Evolutionary conservation across 2,329 filamentous ascomycete genomes (phyloP).

Genomic region (Xylariaceae sp.): DNA sequence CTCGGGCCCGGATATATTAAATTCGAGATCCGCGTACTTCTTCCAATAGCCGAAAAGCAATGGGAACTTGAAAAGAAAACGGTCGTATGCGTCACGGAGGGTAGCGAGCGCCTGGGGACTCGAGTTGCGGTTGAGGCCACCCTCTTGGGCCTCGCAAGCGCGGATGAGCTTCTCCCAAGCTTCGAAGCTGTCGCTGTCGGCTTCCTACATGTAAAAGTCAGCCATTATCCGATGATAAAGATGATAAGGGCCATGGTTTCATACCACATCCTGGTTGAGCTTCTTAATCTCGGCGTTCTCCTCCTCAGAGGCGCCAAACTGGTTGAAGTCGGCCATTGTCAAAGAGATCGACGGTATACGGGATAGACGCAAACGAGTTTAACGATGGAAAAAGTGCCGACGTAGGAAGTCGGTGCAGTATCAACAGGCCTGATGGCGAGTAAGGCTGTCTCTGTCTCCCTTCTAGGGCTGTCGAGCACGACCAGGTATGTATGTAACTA

Average conservation of each 20-base stretch:
- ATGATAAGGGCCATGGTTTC: slow-evolving; percentile 31
- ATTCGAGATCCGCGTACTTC: slow-evolving; percentile 97
- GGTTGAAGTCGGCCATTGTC: slow-evolving; percentile 63
- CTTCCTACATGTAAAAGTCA: slow-evolving; percentile 39
- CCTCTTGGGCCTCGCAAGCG: slow-evolving; percentile 78
- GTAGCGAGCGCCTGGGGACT: slow-evolving; percentile 88
- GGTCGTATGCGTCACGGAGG: slow-evolving; percentile 82
- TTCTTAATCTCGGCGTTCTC: slow-evolving; percentile 78
- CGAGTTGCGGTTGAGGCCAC: slow-evolving; percentile 92
- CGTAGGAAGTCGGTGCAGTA: background rate
- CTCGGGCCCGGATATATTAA: slow-evolving; percentile 93
- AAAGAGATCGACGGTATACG: background rate
- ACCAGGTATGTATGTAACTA: background rate
- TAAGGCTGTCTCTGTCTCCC: background rate
- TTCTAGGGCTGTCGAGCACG: background rate
- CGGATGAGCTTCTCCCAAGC: slow-evolving; percentile 89
- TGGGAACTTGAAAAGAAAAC: slow-evolving; percentile 90
- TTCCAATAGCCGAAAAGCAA: slow-evolving; percentile 99
- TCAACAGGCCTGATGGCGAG: background rate
- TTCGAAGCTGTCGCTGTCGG: slow-evolving; percentile 85
- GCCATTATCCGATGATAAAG: slow-evolving; percentile 5
- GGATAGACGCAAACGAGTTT: too few relatives aligned
- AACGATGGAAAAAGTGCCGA: too few relatives aligned
- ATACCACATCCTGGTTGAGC: slow-evolving; percentile 70
- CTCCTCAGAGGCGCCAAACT: slow-evolving; percentile 69